Percentiles rank a stretch among this genome's conserved stretches.
phyloP scores from a whole-genome alignment of 768 basidiomycete species.

The Tylopilus subfusipes region DNA sequence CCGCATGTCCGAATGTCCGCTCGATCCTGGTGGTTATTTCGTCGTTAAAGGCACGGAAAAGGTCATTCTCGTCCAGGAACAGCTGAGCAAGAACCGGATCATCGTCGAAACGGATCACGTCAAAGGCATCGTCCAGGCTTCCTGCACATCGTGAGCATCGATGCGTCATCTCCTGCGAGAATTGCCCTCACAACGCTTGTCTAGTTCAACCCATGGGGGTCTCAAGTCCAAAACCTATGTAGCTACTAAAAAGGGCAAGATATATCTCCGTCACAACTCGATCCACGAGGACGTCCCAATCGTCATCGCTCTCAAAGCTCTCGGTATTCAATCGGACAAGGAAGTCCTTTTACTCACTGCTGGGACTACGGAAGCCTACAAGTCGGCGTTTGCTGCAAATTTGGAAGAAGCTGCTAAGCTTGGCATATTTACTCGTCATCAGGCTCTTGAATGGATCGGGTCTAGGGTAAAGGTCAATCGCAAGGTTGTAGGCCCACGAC shows the following conservation, averaged over 20 bases:
- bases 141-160: slow-evolving; percentile 84
- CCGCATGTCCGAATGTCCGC: slow-evolving; percentile 93
- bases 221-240: slow-evolving; percentile 98
- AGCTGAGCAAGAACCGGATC: slow-evolving; percentile 97
- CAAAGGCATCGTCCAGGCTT: slow-evolving; percentile 90
- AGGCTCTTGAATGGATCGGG: slow-evolving; percentile 94
- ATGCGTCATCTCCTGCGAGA: background rate
- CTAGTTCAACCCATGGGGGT: slow-evolving; percentile 75
- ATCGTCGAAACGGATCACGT: slow-evolving; percentile 93
- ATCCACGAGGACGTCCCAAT: slow-evolving; percentile 97
- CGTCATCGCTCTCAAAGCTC: slow-evolving; percentile 91
- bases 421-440: slow-evolving; percentile 87
- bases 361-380: slow-evolving; percentile 87
- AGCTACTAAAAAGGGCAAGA: slow-evolving; percentile 88
- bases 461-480: slow-evolving; percentile 86
- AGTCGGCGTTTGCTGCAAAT: slow-evolving; percentile 81
- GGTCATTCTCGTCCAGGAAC: slow-evolving; percentile 98
- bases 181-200: slow-evolving; percentile 11
- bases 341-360: slow-evolving; percentile 94
- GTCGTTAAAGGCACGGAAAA: slow-evolving; percentile 99
- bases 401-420: slow-evolving; percentile 92
- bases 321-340: slow-evolving; percentile 96
- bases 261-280: slow-evolving; percentile 96
- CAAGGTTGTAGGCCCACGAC: slow-evolving; percentile 71
- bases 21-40: slow-evolving; percentile 99